Evolutionary conservation across 192 early-diverging fungal genomes (phyloP).

Genomic region (Dispira simplex): DNA sequence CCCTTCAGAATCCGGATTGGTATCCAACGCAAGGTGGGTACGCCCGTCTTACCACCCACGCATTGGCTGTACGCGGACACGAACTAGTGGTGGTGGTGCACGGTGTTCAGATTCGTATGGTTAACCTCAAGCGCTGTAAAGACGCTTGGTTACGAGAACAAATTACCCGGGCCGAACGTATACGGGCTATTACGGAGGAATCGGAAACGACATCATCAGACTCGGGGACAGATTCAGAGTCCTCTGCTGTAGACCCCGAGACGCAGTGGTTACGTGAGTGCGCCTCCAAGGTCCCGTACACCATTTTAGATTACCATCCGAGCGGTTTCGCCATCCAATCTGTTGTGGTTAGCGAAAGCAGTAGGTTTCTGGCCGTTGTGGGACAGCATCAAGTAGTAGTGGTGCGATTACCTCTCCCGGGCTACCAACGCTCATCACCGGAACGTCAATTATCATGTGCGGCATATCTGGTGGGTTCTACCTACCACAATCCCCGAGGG

Average conservation of each 20-base stretch:
- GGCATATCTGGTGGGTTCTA: conserved; percentile 1
- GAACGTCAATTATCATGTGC: conserved; percentile 10
- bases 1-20: neutral
- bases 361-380: conserved; percentile 39
- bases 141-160: conserved; percentile 4
- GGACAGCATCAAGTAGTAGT: conserved; percentile 41
- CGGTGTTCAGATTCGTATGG: conserved; percentile 5
- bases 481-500: neutral
- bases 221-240: neutral
- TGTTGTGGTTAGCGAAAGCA: conserved; percentile 34
- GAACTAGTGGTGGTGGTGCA: conserved; percentile 10
- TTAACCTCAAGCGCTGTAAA: conserved; percentile 8
- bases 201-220: neutral
- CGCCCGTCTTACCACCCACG: neutral
- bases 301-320: neutral
- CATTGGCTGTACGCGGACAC: conserved; percentile 1
- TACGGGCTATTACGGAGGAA: neutral
- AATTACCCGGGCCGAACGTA: neutral
- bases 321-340: conserved; percentile 38
- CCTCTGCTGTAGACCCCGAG: neutral
- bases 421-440: conserved; percentile 23
- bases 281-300: conserved; percentile 5
- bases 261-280: neutral
- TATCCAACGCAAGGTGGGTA: neutral
- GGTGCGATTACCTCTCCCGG: conserved; percentile 35